These are phyloP conservation scores for Wickerhamomyces xylosicus DNA, from an alignment of 805 yeast genomes.

Conservation along the genomic window DNA sequence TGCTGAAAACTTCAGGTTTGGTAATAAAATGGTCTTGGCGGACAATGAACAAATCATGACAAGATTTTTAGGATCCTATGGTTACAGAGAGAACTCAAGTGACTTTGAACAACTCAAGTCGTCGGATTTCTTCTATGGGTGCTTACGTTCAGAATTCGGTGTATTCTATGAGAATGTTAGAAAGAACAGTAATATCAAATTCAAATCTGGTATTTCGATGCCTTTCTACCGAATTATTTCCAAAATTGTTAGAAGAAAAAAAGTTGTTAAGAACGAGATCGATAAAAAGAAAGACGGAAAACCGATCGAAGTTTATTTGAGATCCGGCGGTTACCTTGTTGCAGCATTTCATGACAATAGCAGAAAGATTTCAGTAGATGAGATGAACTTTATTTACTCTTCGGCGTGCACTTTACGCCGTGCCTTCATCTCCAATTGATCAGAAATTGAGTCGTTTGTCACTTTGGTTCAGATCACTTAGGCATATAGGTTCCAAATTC, in stretches of 20 bases:
- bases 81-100: slow-evolving; percentile 13
- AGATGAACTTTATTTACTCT: slow-evolving; percentile 35
- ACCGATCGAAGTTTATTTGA: slow-evolving; percentile 32
- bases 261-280: slow-evolving; percentile 11
- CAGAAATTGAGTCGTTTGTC: background rate
- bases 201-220: slow-evolving; percentile 40
- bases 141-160: slow-evolving; percentile 45
- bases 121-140: slow-evolving; percentile 27
- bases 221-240: slow-evolving; percentile 38
- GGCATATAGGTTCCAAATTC: no score
- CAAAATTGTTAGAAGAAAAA: slow-evolving; percentile 31
- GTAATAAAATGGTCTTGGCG: slow-evolving; percentile 24
- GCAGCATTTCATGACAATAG: slow-evolving; percentile 30
- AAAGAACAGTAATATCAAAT: slow-evolving; percentile 17
- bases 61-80: slow-evolving; percentile 36
- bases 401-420: slow-evolving; percentile 38
- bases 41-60: slow-evolving; percentile 32
- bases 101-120: slow-evolving; percentile 19
- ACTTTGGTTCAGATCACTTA: no score
- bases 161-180: slow-evolving; percentile 27
- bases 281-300: slow-evolving; percentile 5
- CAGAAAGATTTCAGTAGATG: slow-evolving; percentile 23
- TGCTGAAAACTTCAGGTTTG: slow-evolving; percentile 31
- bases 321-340: slow-evolving; percentile 43
- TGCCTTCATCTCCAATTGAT: slow-evolving; percentile 23